Evolutionary conservation across 1,284 basidiomycete genomes (phyloP).

Genomic region (Phellinidium pouzarii): DNA sequence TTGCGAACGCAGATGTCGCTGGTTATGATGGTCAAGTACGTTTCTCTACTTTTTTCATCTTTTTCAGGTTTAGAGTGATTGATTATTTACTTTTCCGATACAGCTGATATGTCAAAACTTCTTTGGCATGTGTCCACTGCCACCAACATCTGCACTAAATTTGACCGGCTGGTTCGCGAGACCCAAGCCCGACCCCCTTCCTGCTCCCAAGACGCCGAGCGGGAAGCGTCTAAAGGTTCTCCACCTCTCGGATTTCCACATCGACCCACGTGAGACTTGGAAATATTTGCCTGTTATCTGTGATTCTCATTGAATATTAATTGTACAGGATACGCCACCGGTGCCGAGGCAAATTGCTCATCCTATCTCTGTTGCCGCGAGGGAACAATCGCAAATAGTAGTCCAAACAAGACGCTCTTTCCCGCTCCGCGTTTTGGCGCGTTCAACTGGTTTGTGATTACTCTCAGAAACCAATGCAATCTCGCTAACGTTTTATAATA

Average conservation of each 20-base stretch:
- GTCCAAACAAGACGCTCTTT: constrained; percentile 42
- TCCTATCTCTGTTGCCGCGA: constrained; percentile 67
- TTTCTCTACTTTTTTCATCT: constrained; percentile 15
- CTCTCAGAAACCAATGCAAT: neutral
- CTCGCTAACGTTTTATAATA: too few relatives aligned
- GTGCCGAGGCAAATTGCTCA: constrained; percentile 69
- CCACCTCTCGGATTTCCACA: constrained; percentile 73
- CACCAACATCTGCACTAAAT: constrained; percentile 46
- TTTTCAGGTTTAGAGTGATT: too few relatives aligned
- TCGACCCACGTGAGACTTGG: constrained; percentile 68
- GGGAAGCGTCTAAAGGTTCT: constrained; percentile 66
- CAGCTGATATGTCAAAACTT: constrained; percentile 53
- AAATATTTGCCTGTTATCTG: constrained; percentile 1
- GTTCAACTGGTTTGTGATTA: constrained; percentile 44
- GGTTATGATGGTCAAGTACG: constrained; percentile 64
- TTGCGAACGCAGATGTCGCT: constrained; percentile 57
- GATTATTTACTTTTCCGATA: constrained; percentile 19
- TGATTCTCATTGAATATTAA: neutral
- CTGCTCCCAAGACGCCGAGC: constrained; percentile 45
- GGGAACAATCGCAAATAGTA: constrained; percentile 45
- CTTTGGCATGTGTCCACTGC: constrained; percentile 42
- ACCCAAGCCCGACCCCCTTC: constrained; percentile 64
- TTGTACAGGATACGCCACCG: constrained; percentile 59
- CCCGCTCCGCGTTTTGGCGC: constrained; percentile 65
- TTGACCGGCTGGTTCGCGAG: constrained; percentile 53